phyloP scores from a whole-genome alignment of 805 yeast species.

The Maudiozyma turicensis region DNA sequence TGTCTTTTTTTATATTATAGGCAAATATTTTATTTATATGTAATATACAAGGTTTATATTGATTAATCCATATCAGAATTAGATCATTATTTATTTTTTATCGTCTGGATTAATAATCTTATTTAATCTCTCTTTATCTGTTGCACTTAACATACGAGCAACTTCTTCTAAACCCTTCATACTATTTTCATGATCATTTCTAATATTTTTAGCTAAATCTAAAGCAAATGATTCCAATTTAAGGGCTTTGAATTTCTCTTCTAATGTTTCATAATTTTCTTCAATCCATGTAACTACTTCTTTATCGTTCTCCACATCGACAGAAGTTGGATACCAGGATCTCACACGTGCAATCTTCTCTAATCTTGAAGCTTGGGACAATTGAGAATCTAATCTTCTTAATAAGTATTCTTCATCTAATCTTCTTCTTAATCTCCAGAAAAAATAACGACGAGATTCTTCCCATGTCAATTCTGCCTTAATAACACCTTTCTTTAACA shows the following conservation, averaged over 20 bases:
- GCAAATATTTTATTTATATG: not conserved
- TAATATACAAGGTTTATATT: not conserved
- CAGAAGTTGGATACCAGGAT: slow-evolving; percentile 71
- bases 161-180: slow-evolving; percentile 49
- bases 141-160: slow-evolving; percentile 40
- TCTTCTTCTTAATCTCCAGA: slow-evolving; percentile 98
- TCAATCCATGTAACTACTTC: slow-evolving; percentile 82
- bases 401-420: slow-evolving; percentile 84
- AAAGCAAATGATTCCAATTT: slow-evolving; percentile 59
- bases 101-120: slow-evolving; percentile 28
- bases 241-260: slow-evolving; percentile 50
- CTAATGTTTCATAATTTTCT: slow-evolving; percentile 56
- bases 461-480: slow-evolving; percentile 78
- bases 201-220: slow-evolving; percentile 49
- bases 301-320: slow-evolving; percentile 62
- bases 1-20: not conserved
- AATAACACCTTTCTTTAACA: slow-evolving; percentile 90
- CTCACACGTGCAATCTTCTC: slow-evolving; percentile 81
- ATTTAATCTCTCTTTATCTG: slow-evolving; percentile 38
- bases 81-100: slow-evolving; percentile 5
- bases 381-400: slow-evolving; percentile 57
- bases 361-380: slow-evolving; percentile 52
- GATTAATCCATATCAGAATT: not conserved
- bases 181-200: slow-evolving; percentile 44
- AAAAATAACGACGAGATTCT: slow-evolving; percentile 88